Evolutionary conservation across 306 rosid genomes (phyloP).

Genomic region (Arachis stenosperma): DNA sequence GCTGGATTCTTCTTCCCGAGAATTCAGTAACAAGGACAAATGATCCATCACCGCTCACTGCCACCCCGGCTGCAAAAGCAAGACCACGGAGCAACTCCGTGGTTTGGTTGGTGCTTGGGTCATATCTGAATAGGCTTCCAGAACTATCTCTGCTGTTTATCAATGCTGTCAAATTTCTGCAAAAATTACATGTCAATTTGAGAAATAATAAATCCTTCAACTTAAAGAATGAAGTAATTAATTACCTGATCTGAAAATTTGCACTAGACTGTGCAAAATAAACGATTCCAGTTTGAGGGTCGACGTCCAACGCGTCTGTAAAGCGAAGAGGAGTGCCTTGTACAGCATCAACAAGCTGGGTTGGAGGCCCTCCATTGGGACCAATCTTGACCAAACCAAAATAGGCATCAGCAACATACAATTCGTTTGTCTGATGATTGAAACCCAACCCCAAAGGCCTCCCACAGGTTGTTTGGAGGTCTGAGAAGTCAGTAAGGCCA

Average conservation of each 20-base stretch:
- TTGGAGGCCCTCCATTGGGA: slow-evolving; percentile 41
- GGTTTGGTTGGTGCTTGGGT: slow-evolving; percentile 44
- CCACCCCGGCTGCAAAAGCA: slow-evolving; percentile 49
- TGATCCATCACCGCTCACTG: slow-evolving; percentile 44
- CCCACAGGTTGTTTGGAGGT: slow-evolving; percentile 50
- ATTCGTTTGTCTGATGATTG: slow-evolving; percentile 33
- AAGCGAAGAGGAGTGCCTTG: slow-evolving; percentile 31
- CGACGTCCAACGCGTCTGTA: slow-evolving; percentile 44
- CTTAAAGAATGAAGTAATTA: not conserved
- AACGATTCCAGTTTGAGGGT: slow-evolving; percentile 49
- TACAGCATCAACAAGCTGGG: not conserved
- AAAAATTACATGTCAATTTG: not conserved
- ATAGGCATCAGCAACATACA: slow-evolving; percentile 56
- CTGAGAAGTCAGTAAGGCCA: slow-evolving; percentile 53
- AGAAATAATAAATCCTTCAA: too few species aligned
- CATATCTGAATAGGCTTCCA: slow-evolving; percentile 47
- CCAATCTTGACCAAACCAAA: slow-evolving; percentile 43
- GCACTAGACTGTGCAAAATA: slow-evolving; percentile 51
- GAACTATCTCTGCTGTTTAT: slow-evolving; percentile 37
- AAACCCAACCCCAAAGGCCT: slow-evolving; percentile 60
- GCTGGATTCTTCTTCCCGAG: slow-evolving; percentile 29
- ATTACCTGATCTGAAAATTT: slow-evolving; percentile 42
- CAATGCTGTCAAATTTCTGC: slow-evolving; percentile 36
- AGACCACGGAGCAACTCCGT: slow-evolving; percentile 45
- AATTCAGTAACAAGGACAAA: slow-evolving; percentile 47